Conservation (phyloP, 2,329 filamentous ascomycete species). For the Simplicillium aogashimaense region DNA sequence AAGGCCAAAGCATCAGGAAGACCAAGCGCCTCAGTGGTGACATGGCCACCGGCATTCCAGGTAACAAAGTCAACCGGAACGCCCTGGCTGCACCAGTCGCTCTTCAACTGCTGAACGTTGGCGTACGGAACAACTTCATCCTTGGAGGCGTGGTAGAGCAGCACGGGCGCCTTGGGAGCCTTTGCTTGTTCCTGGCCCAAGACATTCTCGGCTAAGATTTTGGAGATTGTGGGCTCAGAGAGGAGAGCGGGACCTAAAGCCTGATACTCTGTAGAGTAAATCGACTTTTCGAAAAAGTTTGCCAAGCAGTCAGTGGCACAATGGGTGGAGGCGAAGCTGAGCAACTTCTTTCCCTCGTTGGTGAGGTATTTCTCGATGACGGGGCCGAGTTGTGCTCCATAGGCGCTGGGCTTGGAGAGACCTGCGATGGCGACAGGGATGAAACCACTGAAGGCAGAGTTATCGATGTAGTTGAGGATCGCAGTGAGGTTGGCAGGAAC, state of each 20-base stretch:
- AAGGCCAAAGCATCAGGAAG: neutral
- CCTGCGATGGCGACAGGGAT: slow-evolving; percentile 19
- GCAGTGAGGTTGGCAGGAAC: neutral
- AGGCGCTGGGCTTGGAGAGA: slow-evolving; percentile 1
- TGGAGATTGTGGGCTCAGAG: neutral
- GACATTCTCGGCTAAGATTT: neutral
- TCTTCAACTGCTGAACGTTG: neutral
- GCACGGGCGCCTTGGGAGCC: neutral
- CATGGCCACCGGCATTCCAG: neutral
- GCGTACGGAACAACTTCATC: neutral
- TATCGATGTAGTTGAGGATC: neutral
- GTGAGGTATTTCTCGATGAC: neutral
- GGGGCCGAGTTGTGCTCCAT: neutral
- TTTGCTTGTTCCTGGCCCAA: neutral
- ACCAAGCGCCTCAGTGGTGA: neutral
- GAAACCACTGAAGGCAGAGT: neutral
- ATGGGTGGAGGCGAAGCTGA: neutral
- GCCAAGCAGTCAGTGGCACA: neutral
- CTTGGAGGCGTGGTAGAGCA: slow-evolving; percentile 1
- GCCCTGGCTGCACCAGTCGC: neutral
- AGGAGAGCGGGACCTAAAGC: neutral
- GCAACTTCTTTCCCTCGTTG: neutral
- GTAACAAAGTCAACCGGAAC: neutral
- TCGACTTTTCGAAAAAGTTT: neutral
- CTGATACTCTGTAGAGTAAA: neutral